Percentiles rank a stretch among this genome's conserved stretches.
Evolutionary conservation across 2,329 filamentous ascomycete genomes (phyloP).

Genomic region (Myriosclerotinia scirpicola): DNA sequence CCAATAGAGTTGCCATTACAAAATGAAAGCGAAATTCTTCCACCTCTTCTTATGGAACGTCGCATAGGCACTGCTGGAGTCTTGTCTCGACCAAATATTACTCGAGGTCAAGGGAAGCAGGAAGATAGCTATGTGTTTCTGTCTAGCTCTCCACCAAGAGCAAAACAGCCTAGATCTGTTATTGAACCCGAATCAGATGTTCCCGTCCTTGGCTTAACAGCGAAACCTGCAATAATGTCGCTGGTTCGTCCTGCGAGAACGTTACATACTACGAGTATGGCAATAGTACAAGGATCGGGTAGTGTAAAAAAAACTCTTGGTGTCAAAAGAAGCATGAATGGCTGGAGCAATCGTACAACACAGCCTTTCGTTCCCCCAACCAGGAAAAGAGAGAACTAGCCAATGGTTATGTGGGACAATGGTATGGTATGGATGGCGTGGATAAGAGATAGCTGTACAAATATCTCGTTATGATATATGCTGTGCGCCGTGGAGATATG

Average conservation of each 20-base stretch:
- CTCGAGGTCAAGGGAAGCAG: conserved; percentile 24
- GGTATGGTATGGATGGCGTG: background rate
- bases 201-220: conserved; percentile 21
- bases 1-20: background rate
- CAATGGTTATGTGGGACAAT: conserved; percentile 1
- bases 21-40: background rate
- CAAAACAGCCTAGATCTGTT: conserved; percentile 23
- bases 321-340: conserved; percentile 49
- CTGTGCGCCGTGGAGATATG: background rate
- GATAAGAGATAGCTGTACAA: conserved; percentile 6
- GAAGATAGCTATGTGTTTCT: conserved; percentile 38
- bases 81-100: conserved; percentile 29
- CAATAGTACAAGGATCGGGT: conserved; percentile 25
- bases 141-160: conserved; percentile 37
- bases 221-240: conserved; percentile 32
- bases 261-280: conserved; percentile 35
- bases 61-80: conserved; percentile 29
- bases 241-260: conserved; percentile 34
- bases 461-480: background rate
- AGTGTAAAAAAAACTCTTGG: conserved; percentile 49
- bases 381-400: conserved; percentile 28
- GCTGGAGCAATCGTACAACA: conserved; percentile 44
- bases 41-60: conserved; percentile 28
- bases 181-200: conserved; percentile 23
- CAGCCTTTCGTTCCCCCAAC: conserved; percentile 37